Percentiles rank a stretch among this genome's conserved stretches.
phyloP scores from a whole-genome alignment of 495 filamentous ascomycete species.

The Antarctomyces pellizariae region DNA sequence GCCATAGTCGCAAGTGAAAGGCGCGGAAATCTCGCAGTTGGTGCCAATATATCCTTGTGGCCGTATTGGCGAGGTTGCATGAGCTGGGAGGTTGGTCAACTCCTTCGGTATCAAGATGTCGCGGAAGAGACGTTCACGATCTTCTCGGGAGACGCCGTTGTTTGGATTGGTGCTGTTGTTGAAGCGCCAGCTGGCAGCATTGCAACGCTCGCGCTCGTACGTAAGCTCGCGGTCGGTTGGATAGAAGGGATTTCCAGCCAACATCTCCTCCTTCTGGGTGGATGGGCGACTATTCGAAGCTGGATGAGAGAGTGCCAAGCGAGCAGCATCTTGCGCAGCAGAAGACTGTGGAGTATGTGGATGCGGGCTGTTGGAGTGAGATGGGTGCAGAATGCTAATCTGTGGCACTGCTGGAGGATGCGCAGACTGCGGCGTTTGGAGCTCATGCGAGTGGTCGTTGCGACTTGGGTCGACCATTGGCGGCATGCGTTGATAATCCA shows the following conservation, averaged over 20 bases:
- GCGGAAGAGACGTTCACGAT: conserved; percentile 58
- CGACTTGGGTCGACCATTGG: conserved; percentile 28
- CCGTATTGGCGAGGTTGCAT: conserved; percentile 21
- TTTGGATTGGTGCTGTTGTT: conserved; percentile 73
- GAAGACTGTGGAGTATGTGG: conserved; percentile 16
- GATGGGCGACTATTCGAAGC: conserved; percentile 18
- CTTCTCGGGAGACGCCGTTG: conserved; percentile 47
- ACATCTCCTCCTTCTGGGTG: conserved; percentile 88
- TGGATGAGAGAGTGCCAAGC: conserved; percentile 31
- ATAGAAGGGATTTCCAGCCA: conserved; percentile 56
- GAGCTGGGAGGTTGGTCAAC: conserved; percentile 22
- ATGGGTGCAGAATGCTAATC: conserved; percentile 22
- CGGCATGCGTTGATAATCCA: conserved; percentile 27
- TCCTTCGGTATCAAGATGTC: conserved; percentile 37
- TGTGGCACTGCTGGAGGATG: conserved; percentile 14
- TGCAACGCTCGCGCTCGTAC: conserved; percentile 72
- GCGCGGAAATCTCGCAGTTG: conserved; percentile 61
- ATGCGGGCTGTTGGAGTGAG: conserved; percentile 21
- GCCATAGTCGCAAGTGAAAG: conserved; percentile 87
- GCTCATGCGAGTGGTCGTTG: conserved; percentile 19
- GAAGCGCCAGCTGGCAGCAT: conserved; percentile 62
- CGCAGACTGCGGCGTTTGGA: conserved; percentile 11
- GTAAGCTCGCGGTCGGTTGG: conserved; percentile 57
- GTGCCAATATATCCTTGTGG: conserved; percentile 44
- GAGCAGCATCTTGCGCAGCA: conserved; percentile 31